These are phyloP conservation scores for Penicillium crustosum DNA, from an alignment of 2,329 filamentous ascomycete species.

Conservation along the genomic window DNA sequence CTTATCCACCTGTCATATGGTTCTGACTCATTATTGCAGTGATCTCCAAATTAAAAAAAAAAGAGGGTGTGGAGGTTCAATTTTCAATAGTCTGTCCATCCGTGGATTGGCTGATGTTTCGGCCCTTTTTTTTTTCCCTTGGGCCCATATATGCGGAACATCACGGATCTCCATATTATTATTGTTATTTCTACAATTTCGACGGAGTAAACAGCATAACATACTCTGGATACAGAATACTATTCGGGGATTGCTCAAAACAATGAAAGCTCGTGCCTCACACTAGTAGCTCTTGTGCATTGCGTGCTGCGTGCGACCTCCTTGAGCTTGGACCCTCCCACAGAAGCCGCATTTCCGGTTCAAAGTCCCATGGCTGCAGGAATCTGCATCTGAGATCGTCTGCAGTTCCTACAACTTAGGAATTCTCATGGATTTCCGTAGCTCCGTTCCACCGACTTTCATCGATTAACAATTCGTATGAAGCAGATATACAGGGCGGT, in stretches of 20 bases:
- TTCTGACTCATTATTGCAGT: constrained; percentile 4
- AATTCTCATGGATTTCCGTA: not conserved
- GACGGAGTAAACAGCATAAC: not conserved
- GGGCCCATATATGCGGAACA: constrained; percentile 2
- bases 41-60: not conserved
- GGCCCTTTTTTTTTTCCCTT: not conserved
- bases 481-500: not conserved
- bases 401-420: not conserved
- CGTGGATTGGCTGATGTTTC: not conserved
- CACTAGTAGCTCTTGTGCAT: constrained; percentile 8
- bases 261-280: constrained; percentile 5
- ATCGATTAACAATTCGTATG: not conserved
- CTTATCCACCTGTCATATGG: constrained; percentile 23
- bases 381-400: not conserved
- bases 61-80: not conserved
- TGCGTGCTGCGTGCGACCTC: constrained; percentile 1
- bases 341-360: not conserved
- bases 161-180: not conserved
- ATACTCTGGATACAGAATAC: not conserved
- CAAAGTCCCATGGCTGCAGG: not conserved
- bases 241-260: not conserved
- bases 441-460: not conserved
- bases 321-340: constrained; percentile 1
- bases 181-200: not conserved
- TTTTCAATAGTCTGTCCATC: not conserved